phyloP scores from a whole-genome alignment of 768 basidiomycete genomes.

The Tremella fuciformis region DNA sequence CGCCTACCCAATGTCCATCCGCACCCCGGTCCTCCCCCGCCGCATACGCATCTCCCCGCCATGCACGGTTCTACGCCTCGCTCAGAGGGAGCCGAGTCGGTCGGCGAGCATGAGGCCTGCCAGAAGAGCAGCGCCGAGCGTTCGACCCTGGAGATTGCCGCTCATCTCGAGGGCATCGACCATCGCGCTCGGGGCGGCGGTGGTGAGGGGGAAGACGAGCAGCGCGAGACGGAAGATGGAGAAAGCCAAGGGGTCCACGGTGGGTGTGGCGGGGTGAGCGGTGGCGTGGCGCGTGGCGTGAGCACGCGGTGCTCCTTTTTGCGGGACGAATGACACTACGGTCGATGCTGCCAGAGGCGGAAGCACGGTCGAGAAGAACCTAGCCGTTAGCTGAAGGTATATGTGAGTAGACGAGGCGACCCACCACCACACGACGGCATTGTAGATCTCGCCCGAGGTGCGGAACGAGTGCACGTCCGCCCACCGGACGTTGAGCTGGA shows the following conservation, averaged over 20 bases:
- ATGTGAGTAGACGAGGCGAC: constrained; percentile 5
- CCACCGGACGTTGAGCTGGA: constrained; percentile 27
- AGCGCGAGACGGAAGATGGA: constrained; percentile 42
- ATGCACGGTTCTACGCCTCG: no score
- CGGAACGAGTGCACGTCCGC: constrained; percentile 29
- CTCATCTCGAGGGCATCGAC: constrained; percentile 40
- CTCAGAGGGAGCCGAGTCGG: constrained; percentile 15
- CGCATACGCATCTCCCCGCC: no score
- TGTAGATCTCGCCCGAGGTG: constrained; percentile 21
- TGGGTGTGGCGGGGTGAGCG: constrained; percentile 26
- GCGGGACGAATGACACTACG: constrained; percentile 38
- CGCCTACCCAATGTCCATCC: no score
- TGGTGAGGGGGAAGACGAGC: constrained; percentile 45
- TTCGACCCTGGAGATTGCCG: constrained; percentile 41
- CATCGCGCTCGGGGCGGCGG: constrained; percentile 42
- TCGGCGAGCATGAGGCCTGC: constrained; percentile 40
- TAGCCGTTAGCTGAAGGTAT: constrained; percentile 2
- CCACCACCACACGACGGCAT: constrained; percentile 44
- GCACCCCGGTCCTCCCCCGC: no score
- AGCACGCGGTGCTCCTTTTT: constrained; percentile 22
- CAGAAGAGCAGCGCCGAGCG: constrained; percentile 39
- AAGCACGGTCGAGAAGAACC: constrained; percentile 45
- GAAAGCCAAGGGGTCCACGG: constrained; percentile 42
- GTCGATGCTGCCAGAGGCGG: constrained; percentile 42
- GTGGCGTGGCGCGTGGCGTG: constrained; percentile 27